Evolutionary conservation across 2,329 filamentous ascomycete species (phyloP).

Genomic region (Aspergillus arachidicola): DNA sequence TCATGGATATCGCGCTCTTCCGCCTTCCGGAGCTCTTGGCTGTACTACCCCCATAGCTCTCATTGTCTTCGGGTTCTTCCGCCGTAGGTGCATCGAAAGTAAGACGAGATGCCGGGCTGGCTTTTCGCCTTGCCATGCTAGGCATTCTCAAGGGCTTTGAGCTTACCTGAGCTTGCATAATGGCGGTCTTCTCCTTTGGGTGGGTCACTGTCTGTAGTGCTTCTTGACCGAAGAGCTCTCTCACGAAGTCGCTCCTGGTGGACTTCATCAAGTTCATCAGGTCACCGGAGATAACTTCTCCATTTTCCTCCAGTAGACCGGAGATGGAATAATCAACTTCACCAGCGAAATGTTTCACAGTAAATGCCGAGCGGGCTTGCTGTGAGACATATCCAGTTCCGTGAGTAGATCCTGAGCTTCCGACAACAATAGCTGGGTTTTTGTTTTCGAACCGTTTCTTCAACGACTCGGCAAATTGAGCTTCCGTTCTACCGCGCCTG

Average conservation of each 20-base stretch:
- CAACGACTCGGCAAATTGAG: slow-evolving; percentile 86
- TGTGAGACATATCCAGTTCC: slow-evolving; percentile 89
- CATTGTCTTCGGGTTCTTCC: slow-evolving; percentile 45
- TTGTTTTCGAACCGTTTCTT: slow-evolving; percentile 93
- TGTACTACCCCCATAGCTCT: slow-evolving; percentile 36
- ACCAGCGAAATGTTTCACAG: slow-evolving; percentile 91
- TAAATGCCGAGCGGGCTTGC: slow-evolving; percentile 79
- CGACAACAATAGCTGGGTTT: slow-evolving; percentile 84
- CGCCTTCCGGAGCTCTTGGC: slow-evolving; percentile 33
- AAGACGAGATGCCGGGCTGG: slow-evolving; percentile 55
- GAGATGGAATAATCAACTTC: slow-evolving; percentile 92
- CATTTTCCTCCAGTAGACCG: slow-evolving; percentile 90
- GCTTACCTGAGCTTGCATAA: slow-evolving; percentile 94
- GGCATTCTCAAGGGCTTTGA: slow-evolving; percentile 92
- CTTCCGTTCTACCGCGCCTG: slow-evolving; percentile 81
- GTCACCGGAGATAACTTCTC: slow-evolving; percentile 93
- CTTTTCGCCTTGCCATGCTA: slow-evolving; percentile 84
- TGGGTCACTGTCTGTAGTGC: slow-evolving; percentile 91
- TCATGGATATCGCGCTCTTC: slow-evolving; percentile 43
- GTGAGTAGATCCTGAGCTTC: slow-evolving; percentile 71
- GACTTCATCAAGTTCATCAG: slow-evolving; percentile 90
- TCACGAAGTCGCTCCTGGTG: slow-evolving; percentile 85
- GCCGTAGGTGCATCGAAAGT: slow-evolving; percentile 30
- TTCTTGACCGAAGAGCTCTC: slow-evolving; percentile 93
- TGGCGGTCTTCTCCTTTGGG: slow-evolving; percentile 83